phyloP scores from a whole-genome alignment of 2,329 filamentous ascomycete genomes.

The Arthrinium puccinioides region DNA sequence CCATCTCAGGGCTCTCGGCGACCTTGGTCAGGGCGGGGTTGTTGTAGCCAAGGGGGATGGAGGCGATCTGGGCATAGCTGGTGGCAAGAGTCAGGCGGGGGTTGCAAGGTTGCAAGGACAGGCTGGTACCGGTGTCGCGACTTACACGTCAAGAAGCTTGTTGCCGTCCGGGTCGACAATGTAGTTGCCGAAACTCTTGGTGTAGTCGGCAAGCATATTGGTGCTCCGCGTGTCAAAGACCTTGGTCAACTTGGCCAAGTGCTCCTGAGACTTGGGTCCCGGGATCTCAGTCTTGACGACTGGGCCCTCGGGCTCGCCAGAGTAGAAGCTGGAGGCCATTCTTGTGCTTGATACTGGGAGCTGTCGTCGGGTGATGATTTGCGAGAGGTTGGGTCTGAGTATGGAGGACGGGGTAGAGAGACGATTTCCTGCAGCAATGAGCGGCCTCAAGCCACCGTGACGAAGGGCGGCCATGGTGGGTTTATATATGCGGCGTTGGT shows the following conservation, averaged over 20 bases:
- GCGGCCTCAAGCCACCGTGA: constrained; percentile 17
- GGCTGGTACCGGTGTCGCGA: no score
- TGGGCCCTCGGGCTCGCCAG: constrained; percentile 44
- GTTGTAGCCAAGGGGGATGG: constrained; percentile 89
- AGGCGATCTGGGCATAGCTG: constrained; percentile 85
- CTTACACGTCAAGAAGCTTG: constrained; percentile 63
- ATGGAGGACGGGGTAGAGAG: constrained; percentile 6
- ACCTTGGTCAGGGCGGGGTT: constrained; percentile 68
- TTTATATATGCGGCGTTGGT: not conserved
- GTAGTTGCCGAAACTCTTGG: constrained; percentile 73
- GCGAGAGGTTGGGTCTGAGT: constrained; percentile 6
- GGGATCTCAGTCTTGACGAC: constrained; percentile 58
- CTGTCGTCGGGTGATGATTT: constrained; percentile 10
- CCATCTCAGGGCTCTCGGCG: constrained; percentile 71
- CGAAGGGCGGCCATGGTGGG: constrained; percentile 19
- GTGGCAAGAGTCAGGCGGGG: not conserved
- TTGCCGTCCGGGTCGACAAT: constrained; percentile 68
- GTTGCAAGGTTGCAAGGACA: not conserved
- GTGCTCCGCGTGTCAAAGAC: constrained; percentile 82
- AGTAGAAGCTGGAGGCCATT: constrained; percentile 20
- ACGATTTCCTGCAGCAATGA: constrained; percentile 12
- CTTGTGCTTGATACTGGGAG: constrained; percentile 12
- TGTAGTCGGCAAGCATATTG: constrained; percentile 76
- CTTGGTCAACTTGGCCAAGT: constrained; percentile 62
- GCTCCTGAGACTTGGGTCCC: constrained; percentile 65